Percentiles rank a stretch among this genome's conserved stretches.
These are phyloP conservation scores for Backusella westeae DNA, from an alignment of 192 early-diverging fungal genomes.

Conservation along the genomic window DNA sequence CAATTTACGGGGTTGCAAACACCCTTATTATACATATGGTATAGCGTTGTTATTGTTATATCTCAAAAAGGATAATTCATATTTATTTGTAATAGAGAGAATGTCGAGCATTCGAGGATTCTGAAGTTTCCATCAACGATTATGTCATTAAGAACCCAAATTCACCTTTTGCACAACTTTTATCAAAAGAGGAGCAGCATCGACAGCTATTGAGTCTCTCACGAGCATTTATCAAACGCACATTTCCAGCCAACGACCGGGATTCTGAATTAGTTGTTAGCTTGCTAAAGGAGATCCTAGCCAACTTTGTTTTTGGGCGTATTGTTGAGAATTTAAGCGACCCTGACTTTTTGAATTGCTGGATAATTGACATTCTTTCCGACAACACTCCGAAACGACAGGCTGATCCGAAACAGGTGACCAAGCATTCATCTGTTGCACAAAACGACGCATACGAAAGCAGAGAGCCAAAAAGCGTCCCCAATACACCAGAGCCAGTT, in stretches of 20 bases:
- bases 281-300: slow-evolving; percentile 50
- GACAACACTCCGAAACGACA: slow-evolving; percentile 13
- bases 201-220: slow-evolving; percentile 40
- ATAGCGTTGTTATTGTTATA: slow-evolving; percentile 2
- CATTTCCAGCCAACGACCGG: slow-evolving; percentile 42
- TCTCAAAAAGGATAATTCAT: background rate
- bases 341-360: slow-evolving; percentile 51
- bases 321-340: slow-evolving; percentile 46
- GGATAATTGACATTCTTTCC: slow-evolving; percentile 49
- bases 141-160: slow-evolving; percentile 42
- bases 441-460: slow-evolving; percentile 31
- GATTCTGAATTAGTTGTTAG: slow-evolving; percentile 38
- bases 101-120: slow-evolving; percentile 39
- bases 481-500: slow-evolving; percentile 13
- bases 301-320: slow-evolving; percentile 43
- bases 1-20: slow-evolving; percentile 48
- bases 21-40: slow-evolving; percentile 58
- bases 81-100: slow-evolving; percentile 24
- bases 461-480: slow-evolving; percentile 6
- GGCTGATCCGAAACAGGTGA: background rate
- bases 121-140: slow-evolving; percentile 33
- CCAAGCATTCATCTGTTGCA: slow-evolving; percentile 12
- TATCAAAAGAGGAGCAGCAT: slow-evolving; percentile 36
- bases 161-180: slow-evolving; percentile 42
- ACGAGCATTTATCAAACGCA: slow-evolving; percentile 33